phyloP scores from a whole-genome alignment of 805 yeast species.

The Pichia thaimueangensis region DNA sequence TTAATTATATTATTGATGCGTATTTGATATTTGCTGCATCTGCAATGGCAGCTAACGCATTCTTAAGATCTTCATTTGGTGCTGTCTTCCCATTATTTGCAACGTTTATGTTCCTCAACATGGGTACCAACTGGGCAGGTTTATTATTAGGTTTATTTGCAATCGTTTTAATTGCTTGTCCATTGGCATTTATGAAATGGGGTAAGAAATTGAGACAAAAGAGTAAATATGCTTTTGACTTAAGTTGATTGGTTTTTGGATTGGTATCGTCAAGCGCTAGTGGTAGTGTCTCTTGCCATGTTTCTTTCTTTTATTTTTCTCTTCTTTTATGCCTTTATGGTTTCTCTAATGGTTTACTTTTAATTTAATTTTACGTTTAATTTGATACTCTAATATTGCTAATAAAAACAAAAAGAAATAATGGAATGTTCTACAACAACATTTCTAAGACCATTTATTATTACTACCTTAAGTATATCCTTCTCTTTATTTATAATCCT shows the following conservation, averaged over 20 bases:
- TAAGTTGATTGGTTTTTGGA: constrained; percentile 7
- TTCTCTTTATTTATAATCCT: too few species aligned
- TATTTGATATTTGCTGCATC: constrained; percentile 71
- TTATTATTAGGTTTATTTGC: constrained; percentile 60
- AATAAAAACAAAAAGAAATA: too few species aligned
- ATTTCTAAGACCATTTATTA: too few species aligned
- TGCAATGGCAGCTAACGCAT: constrained; percentile 68
- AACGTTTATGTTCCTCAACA: constrained; percentile 55
- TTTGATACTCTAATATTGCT: too few species aligned
- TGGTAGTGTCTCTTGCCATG: background rate
- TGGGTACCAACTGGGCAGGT: constrained; percentile 80
- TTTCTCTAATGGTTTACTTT: too few species aligned
- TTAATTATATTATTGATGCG: constrained; percentile 68
- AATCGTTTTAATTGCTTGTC: constrained; percentile 55
- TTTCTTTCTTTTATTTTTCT: background rate
- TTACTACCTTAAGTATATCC: too few species aligned
- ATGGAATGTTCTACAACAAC: too few species aligned
- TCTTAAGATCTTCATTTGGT: constrained; percentile 62
- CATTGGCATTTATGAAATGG: constrained; percentile 54
- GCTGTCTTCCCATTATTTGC: constrained; percentile 54
- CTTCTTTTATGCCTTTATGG: too few species aligned
- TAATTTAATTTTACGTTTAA: too few species aligned
- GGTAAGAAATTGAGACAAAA: constrained; percentile 50
- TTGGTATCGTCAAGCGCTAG: too few species aligned
- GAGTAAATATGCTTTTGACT: constrained; percentile 47